Conservation (phyloP, 495 filamentous ascomycete genomes). For the Podospora australis region DNA sequence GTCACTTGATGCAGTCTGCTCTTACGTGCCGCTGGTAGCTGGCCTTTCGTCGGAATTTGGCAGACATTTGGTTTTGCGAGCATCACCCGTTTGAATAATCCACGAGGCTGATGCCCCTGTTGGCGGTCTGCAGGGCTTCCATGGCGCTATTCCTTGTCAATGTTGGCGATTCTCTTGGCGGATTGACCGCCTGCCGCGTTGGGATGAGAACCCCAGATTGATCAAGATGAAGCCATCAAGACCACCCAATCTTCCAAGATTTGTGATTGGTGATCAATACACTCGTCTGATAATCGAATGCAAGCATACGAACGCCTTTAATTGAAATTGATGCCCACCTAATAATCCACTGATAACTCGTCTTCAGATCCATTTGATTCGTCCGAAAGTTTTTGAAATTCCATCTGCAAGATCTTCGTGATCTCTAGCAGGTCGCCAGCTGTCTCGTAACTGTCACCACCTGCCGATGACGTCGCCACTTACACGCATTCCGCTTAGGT, state of each 20-base stretch:
- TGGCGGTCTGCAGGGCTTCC: conserved; percentile 1
- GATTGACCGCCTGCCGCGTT: neutral
- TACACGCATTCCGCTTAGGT: conserved; percentile 1
- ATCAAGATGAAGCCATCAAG: too few species aligned
- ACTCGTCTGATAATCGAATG: too few species aligned
- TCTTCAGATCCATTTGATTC: too few species aligned
- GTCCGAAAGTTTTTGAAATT: too few species aligned
- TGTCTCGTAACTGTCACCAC: conserved; percentile 6
- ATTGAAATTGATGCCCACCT: too few species aligned
- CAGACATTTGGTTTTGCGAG: conserved; percentile 2
- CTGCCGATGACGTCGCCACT: conserved; percentile 29
- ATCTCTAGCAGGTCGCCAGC: neutral
- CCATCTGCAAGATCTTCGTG: too few species aligned
- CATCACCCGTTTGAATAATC: conserved; percentile 1
- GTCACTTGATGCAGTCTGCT: neutral
- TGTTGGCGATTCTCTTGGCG: neutral
- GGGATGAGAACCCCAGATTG: neutral
- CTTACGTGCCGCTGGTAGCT: conserved; percentile 1
- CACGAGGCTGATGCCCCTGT: conserved; percentile 9
- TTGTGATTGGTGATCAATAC: neutral
- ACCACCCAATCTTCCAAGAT: neutral
- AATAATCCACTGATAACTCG: too few species aligned
- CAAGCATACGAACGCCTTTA: too few species aligned
- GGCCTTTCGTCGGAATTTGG: conserved; percentile 3
- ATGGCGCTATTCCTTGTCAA: neutral